Percentiles rank a stretch among this genome's conserved stretches.
Conservation (phyloP, 2,329 filamentous ascomycete species). For the Colletotrichum acutatum region DNA sequence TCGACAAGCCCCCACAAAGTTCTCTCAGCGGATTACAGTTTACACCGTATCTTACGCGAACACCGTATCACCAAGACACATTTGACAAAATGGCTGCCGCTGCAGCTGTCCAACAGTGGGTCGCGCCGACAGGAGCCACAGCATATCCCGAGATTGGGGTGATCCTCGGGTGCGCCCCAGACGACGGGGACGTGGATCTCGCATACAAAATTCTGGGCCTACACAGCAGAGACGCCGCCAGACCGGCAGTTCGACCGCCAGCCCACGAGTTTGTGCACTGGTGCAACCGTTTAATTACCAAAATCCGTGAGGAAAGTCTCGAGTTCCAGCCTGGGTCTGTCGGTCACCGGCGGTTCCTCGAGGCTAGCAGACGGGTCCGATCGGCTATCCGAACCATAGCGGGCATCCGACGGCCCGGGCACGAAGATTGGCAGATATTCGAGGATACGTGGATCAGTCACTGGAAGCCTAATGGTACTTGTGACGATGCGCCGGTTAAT, state of each 20-base stretch:
- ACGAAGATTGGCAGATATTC: not conserved
- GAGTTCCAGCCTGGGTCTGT: not conserved
- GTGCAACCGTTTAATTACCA: not conserved
- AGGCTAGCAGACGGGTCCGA: slow-evolving; percentile 17
- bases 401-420: slow-evolving; percentile 11
- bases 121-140: not conserved
- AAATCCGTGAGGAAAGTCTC: not conserved
- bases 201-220: not conserved
- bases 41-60: not conserved
- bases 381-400: slow-evolving; percentile 13
- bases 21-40: not conserved
- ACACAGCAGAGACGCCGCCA: not conserved
- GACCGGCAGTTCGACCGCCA: not conserved
- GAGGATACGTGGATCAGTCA: too few species aligned
- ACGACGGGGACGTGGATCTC: not conserved
- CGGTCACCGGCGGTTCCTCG: slow-evolving; percentile 8
- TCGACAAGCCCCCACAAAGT: not conserved
- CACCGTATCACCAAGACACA: not conserved
- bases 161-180: not conserved
- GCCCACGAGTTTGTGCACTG: not conserved
- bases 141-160: not conserved
- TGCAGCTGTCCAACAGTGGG: not conserved
- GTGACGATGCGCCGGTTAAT: not conserved
- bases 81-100: not conserved
- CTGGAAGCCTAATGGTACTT: not conserved